Evolutionary conservation across 345 rosid genomes (phyloP).

Genomic region (Arabis hirsuta): DNA sequence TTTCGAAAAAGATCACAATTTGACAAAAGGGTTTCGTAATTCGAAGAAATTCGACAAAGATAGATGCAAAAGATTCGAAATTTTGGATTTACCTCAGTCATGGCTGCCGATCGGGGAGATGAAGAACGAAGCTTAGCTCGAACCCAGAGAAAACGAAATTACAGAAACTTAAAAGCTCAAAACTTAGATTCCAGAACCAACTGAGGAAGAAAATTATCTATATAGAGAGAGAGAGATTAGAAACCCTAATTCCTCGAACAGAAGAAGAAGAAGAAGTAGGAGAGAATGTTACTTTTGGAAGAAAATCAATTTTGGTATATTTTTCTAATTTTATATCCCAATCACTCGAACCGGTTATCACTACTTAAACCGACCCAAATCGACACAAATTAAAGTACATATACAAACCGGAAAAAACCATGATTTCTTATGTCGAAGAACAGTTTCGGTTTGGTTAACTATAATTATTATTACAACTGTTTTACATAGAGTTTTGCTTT

Average conservation of each 20-base stretch:
- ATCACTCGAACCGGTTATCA: conserved; percentile 13
- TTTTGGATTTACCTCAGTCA: conserved; percentile 69
- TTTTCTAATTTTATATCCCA: neutral
- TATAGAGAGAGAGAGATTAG: conserved; percentile 6
- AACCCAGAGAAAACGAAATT: conserved; percentile 5
- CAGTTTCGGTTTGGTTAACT: too few relatives aligned
- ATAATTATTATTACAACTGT: too few relatives aligned
- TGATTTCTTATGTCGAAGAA: too few relatives aligned
- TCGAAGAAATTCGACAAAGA: neutral
- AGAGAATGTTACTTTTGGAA: neutral
- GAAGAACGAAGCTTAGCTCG: conserved; percentile 22
- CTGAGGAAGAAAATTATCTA: too few relatives aligned
- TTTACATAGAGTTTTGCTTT: too few relatives aligned
- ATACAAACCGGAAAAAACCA: neutral
- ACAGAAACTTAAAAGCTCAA: neutral
- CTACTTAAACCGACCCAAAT: neutral
- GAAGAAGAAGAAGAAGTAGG: neutral
- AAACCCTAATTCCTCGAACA: conserved; percentile 36
- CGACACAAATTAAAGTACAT: neutral
- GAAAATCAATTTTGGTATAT: conserved; percentile 1
- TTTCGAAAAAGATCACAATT: too few relatives aligned
- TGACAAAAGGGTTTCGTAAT: neutral
- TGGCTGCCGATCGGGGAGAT: conserved; percentile 42
- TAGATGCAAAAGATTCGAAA: neutral
- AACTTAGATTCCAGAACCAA: neutral